A percentile compares a stretch with the other conserved stretches of the same genome.
These are phyloP conservation scores for Colletotrichum noveboracense DNA, from an alignment of 2,329 filamentous ascomycete genomes.

Conservation along the genomic window DNA sequence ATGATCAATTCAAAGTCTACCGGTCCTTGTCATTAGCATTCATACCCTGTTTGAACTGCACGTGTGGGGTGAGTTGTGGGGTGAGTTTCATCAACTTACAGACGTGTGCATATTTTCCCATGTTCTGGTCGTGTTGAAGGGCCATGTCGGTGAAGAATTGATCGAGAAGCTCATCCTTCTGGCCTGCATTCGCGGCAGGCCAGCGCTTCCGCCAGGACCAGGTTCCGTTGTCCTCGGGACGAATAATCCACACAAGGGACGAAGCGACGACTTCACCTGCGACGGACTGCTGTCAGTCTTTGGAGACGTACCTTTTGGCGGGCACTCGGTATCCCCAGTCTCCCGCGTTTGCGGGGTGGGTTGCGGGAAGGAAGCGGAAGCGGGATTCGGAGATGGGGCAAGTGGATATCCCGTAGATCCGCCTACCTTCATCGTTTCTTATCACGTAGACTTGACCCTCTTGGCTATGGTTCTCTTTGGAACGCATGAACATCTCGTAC, in stretches of 20 bases:
- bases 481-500: slow-evolving; percentile 4
- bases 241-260: slow-evolving; percentile 14
- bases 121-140: slow-evolving; percentile 18
- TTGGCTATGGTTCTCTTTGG: neutral
- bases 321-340: neutral
- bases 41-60: neutral
- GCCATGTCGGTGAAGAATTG: slow-evolving; percentile 23
- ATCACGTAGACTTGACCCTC: slow-evolving; percentile 16
- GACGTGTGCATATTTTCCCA: slow-evolving; percentile 19
- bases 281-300: neutral
- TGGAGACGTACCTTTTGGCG: neutral
- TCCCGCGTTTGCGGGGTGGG: neutral
- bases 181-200: slow-evolving; percentile 9
- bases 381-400: neutral
- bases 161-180: slow-evolving; percentile 15
- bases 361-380: neutral
- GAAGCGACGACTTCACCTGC: neutral
- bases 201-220: slow-evolving; percentile 18
- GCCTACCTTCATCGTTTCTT: neutral
- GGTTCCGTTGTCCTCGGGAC: slow-evolving; percentile 6
- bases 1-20: slow-evolving; percentile 23
- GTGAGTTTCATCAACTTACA: slow-evolving; percentile 14
- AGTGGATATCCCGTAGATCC: neutral
- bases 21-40: neutral
- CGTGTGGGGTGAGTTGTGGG: no score